Evolutionary conservation across 768 basidiomycete genomes (phyloP), one percentile per base, ranked within the genome.

Genomic region (Tulasnella sp.): DNA sequence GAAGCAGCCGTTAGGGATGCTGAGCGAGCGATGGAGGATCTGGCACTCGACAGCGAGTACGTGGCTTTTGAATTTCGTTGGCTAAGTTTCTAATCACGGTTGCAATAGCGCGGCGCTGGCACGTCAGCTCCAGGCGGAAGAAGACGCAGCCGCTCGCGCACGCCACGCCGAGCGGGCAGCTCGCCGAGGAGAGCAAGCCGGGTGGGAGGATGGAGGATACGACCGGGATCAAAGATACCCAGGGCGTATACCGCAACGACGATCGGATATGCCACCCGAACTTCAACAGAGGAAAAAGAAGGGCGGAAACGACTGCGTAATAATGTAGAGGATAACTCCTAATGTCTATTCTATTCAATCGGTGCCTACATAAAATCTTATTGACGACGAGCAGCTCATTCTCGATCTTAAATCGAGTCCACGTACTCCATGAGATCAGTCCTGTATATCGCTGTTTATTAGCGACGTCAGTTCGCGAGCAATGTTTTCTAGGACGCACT

Each of bases 51-150:
- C 40, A 39, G 18, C 51, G 73, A 70, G 55, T 57, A 55, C 23
- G 73, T 2, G 69, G 23, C 23, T 55, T 15, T 71, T 29, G 26
- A 37, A 29, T 23, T 55, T 5, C 32, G 37, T 3, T 18, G 48
- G 44, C 23, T 9, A 15, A 39, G 75, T 55, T n/a, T 32, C 11
- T 61, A 1, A n/a, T 71, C 37, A 7, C 70, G 26, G 13, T 77
- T 51, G 42, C 42, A 20, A 23, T 81, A 94, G 92, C 81, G 87
- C 86, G 44, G 89, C 88, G 9, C 86, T 96, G 0, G 95, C 95
- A 4, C 87, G 86, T 70, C 91, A 91, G 79, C 84, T 98, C 1
- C 95, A 96, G 82, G 89, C 88, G 0, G 93, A 95, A 80, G 95
- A 96, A 83, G 91, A 96, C 67, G 87, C 86, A 3, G 84, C 77